phyloP scores from a whole-genome alignment of 495 filamentous ascomycete species.

The Talaromyces adpressus region DNA sequence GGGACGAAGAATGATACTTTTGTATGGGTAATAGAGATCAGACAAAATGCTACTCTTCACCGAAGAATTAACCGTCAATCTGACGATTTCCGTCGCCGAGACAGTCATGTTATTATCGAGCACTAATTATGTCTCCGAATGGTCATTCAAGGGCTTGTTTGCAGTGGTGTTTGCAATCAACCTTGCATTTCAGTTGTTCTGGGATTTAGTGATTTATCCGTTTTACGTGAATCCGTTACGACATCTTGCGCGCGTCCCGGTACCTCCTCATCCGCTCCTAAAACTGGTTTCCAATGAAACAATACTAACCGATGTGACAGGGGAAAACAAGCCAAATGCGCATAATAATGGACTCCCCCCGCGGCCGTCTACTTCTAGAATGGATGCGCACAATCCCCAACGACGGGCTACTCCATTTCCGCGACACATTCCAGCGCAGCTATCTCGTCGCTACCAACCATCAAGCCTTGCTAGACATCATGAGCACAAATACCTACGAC shows the following conservation, averaged over 20 bases:
- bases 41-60: background rate
- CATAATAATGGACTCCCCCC: conserved; percentile 48
- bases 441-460: conserved; percentile 34
- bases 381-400: conserved; percentile 78
- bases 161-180: conserved; percentile 15
- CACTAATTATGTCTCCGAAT: background rate
- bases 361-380: conserved; percentile 52
- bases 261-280: conserved; percentile 18
- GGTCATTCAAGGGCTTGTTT: conserved; percentile 5
- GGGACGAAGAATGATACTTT: background rate
- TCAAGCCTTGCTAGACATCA: conserved; percentile 44
- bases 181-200: conserved; percentile 28
- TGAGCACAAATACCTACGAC: conserved; percentile 48
- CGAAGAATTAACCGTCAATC: conserved; percentile 1
- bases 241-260: conserved; percentile 52
- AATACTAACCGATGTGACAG: conserved; percentile 16
- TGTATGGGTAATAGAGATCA: background rate
- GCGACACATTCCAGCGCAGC: conserved; percentile 29
- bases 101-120: background rate
- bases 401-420: conserved; percentile 77
- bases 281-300: background rate
- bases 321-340: conserved; percentile 49
- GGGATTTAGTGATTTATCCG: conserved; percentile 58
- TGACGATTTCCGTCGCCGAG: background rate
- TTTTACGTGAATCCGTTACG: conserved; percentile 64